These are phyloP conservation scores for Bacidia gigantensis DNA, from an alignment of 495 filamentous ascomycete genomes.

Conservation along the genomic window DNA sequence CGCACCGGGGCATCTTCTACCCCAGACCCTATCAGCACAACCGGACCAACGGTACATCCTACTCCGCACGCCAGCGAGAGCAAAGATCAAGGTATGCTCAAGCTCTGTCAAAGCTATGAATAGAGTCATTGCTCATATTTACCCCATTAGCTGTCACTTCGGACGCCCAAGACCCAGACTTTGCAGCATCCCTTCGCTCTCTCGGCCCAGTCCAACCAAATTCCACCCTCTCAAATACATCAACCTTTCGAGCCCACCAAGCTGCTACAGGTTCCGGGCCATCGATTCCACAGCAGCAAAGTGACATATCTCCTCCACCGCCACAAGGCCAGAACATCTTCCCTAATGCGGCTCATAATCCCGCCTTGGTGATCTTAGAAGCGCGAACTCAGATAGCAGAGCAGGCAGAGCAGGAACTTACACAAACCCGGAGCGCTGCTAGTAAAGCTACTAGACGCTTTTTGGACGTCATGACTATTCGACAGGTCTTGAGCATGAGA, in stretches of 20 bases:
- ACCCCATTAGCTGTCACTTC: constrained; percentile 43
- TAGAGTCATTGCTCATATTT: background rate
- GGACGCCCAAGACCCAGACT: constrained; percentile 51
- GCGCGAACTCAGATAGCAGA: constrained; percentile 31
- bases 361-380: constrained; percentile 37
- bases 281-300: constrained; percentile 4
- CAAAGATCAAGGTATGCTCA: constrained; percentile 22
- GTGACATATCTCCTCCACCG: constrained; percentile 4
- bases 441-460: constrained; percentile 34
- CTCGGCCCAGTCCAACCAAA: constrained; percentile 52
- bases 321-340: constrained; percentile 23
- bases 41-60: constrained; percentile 25
- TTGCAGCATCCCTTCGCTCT: constrained; percentile 44
- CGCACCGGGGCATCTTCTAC: constrained; percentile 17
- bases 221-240: constrained; percentile 43
- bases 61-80: constrained; percentile 20
- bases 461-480: constrained; percentile 46
- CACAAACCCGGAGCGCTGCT: constrained; percentile 29
- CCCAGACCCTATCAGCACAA: constrained; percentile 16
- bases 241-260: constrained; percentile 28
- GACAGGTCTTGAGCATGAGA: constrained; percentile 46
- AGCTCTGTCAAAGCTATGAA: background rate
- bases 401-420: constrained; percentile 38
- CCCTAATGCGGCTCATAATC: constrained; percentile 37
- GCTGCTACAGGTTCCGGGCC: constrained; percentile 11